A percentile compares a stretch with the other conserved stretches of the same genome.
Conservation (phyloP, 2,329 filamentous ascomycete species). For the Oidium heveae region DNA sequence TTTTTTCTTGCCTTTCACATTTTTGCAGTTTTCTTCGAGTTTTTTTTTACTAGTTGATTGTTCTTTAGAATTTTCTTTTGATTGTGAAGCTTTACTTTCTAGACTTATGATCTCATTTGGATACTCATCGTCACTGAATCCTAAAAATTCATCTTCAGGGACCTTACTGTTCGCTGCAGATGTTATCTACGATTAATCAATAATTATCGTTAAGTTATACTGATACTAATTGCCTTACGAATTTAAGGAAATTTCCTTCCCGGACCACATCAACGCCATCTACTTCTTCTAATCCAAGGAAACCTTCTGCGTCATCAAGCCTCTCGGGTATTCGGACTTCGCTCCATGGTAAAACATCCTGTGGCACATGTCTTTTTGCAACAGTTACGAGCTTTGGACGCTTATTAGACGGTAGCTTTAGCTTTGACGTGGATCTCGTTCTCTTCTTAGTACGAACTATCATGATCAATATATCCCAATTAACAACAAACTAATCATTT, state of each 20-base stretch:
- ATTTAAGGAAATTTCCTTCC: conserved; percentile 31
- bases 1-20: conserved; percentile 10
- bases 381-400: conserved; percentile 10
- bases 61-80: conserved; percentile 5
- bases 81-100: conserved; percentile 3
- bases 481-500: too few species aligned
- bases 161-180: background rate
- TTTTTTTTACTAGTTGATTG: conserved; percentile 12
- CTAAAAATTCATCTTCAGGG: conserved; percentile 32
- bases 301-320: conserved; percentile 75
- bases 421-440: conserved; percentile 6
- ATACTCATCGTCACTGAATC: conserved; percentile 27
- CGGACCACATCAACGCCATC: conserved; percentile 71
- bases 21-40: conserved; percentile 8
- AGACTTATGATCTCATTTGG: conserved; percentile 13
- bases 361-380: conserved; percentile 18
- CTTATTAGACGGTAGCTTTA: conserved; percentile 11
- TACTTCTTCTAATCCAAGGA: conserved; percentile 77
- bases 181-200: background rate
- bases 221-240: conserved; percentile 18
- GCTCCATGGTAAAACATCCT: conserved; percentile 29
- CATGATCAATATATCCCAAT: too few species aligned
- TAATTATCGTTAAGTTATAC: background rate
- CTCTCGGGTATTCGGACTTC: conserved; percentile 44
- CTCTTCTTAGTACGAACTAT: conserved; percentile 10